Evolutionary conservation across 2,329 filamentous ascomycete genomes (phyloP).

Genomic region (Verticillium dahliae): DNA sequence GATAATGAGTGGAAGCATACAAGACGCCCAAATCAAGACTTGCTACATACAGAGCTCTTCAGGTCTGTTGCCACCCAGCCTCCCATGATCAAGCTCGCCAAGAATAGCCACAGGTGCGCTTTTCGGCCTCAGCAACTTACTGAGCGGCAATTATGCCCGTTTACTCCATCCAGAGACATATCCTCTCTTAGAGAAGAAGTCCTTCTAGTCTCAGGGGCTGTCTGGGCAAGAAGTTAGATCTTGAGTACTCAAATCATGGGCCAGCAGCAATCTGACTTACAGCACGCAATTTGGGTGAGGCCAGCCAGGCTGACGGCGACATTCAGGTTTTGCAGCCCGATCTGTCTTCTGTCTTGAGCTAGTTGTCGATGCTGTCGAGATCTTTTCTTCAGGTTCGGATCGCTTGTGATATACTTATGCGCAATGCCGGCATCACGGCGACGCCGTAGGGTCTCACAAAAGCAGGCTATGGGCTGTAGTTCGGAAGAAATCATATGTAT

Average conservation of each 20-base stretch:
- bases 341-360: slow-evolving; percentile 32
- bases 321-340: slow-evolving; percentile 32
- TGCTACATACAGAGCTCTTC: too few species aligned
- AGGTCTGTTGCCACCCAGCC: too few species aligned
- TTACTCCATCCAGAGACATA: slow-evolving; percentile 26
- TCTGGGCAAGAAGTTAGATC: slow-evolving; percentile 16
- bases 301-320: slow-evolving; percentile 25
- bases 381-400: slow-evolving; percentile 22
- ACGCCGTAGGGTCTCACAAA: slow-evolving; percentile 24
- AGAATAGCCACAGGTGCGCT: neutral
- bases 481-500: slow-evolving; percentile 41
- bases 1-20: too few species aligned
- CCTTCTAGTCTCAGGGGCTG: slow-evolving; percentile 43
- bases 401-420: slow-evolving; percentile 35
- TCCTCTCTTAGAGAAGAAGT: slow-evolving; percentile 37
- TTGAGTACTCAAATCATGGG: slow-evolving; percentile 26
- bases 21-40: too few species aligned
- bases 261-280: slow-evolving; percentile 4
- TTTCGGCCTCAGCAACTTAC: neutral
- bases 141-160: neutral
- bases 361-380: slow-evolving; percentile 30
- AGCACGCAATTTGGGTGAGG: slow-evolving; percentile 28
- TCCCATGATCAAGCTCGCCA: too few species aligned
- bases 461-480: slow-evolving; percentile 41
- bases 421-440: slow-evolving; percentile 38